These are phyloP conservation scores for Marasmius tenuissimus DNA, from an alignment of 1,284 basidiomycete genomes.

Conservation along the genomic window DNA sequence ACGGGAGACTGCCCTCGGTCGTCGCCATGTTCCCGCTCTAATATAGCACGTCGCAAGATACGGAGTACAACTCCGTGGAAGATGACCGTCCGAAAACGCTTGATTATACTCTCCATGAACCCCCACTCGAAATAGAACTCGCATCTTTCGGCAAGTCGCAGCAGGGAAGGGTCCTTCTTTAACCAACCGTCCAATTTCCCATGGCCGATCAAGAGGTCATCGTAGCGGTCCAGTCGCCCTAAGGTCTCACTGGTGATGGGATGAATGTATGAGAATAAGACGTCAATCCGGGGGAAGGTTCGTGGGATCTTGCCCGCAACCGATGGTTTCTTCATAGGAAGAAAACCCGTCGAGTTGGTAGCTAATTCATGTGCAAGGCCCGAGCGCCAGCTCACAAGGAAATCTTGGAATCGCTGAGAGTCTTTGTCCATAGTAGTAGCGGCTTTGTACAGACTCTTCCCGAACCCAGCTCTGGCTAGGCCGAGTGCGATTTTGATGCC, in stretches of 20 bases:
- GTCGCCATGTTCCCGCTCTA: conserved; percentile 37
- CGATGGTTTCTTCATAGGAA: conserved; percentile 59
- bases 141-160: conserved; percentile 72
- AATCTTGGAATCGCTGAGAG: conserved; percentile 46
- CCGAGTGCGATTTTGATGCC: conserved; percentile 64
- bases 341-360: conserved; percentile 63
- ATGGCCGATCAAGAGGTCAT: conserved; percentile 24
- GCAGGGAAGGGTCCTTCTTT: conserved; percentile 69
- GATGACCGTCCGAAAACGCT: conserved; percentile 74
- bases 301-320: conserved; percentile 63
- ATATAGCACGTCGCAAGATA: conserved; percentile 57
- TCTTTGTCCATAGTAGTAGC: conserved; percentile 47
- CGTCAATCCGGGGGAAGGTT: conserved; percentile 64
- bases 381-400: conserved; percentile 64
- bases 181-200: conserved; percentile 37
- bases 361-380: conserved; percentile 67
- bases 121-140: conserved; percentile 92
- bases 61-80: conserved; percentile 71
- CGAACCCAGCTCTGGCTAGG: conserved; percentile 73
- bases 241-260: conserved; percentile 73
- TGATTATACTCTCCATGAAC: conserved; percentile 72
- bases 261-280: conserved; percentile 73
- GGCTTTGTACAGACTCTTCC: conserved; percentile 64
- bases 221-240: conserved; percentile 31
- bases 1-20: conserved; percentile 20